Percentiles rank a stretch among this genome's conserved stretches.
Evolutionary conservation across 257 asterid species (phyloP).

Genomic region (Buddleja alternifolia): DNA sequence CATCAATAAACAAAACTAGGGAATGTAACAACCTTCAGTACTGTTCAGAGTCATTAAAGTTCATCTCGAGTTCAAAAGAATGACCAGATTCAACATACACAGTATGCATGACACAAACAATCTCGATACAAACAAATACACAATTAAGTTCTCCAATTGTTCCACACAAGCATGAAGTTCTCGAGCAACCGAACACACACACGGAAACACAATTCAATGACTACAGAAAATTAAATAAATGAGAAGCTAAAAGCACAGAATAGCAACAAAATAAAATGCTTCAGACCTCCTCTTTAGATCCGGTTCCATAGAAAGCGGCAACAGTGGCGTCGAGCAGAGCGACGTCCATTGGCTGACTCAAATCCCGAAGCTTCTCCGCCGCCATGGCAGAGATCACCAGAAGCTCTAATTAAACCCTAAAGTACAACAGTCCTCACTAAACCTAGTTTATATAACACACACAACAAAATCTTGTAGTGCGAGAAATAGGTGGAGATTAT

Average conservation of each 20-base stretch:
- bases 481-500: conserved; percentile 15
- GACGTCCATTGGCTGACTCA: conserved; percentile 90
- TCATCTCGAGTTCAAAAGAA: not conserved
- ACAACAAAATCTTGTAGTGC: not conserved
- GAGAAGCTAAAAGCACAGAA: not conserved
- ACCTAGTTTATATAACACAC: conserved; percentile 32
- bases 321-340: conserved; percentile 89
- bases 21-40: not conserved
- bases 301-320: conserved; percentile 92
- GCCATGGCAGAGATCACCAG: conserved; percentile 58
- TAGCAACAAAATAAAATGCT: not conserved
- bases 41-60: not conserved
- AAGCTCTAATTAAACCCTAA: conserved; percentile 42
- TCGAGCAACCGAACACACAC: not conserved
- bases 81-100: not conserved
- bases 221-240: not conserved
- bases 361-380: conserved; percentile 85
- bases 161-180: conserved; percentile 12
- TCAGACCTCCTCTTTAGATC: conserved; percentile 95
- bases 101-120: conserved; percentile 22
- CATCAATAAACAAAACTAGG: not conserved
- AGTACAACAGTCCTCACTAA: conserved; percentile 10
- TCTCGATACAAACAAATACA: no score
- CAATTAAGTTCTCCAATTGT: conserved; percentile 6
- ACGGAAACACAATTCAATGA: conserved; percentile 12